These are phyloP conservation scores for Torulaspora maleeae DNA, from an alignment of 805 yeast genomes.

Conservation along the genomic window DNA sequence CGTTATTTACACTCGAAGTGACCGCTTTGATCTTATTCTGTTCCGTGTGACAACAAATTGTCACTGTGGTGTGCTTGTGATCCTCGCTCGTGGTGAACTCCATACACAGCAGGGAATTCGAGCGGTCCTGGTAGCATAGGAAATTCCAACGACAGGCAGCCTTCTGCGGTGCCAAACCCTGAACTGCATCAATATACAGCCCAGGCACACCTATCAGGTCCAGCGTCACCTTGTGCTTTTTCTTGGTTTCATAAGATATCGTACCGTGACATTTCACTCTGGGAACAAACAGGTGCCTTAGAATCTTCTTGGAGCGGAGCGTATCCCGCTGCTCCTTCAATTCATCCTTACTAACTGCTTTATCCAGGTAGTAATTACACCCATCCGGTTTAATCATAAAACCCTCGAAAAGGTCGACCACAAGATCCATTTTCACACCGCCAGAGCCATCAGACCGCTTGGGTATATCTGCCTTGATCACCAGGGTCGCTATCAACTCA, in stretches of 20 bases:
- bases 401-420: slow-evolving; percentile 39
- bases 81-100: slow-evolving; percentile 79
- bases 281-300: slow-evolving; percentile 84
- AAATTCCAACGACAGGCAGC: slow-evolving; percentile 89
- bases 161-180: slow-evolving; percentile 90
- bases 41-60: slow-evolving; percentile 41
- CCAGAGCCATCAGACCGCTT: slow-evolving; percentile 4
- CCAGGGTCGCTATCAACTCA: slow-evolving; percentile 13
- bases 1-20: slow-evolving; percentile 51
- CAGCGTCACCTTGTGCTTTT: slow-evolving; percentile 17
- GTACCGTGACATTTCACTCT: slow-evolving; percentile 60
- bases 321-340: slow-evolving; percentile 37
- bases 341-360: slow-evolving; percentile 31
- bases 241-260: slow-evolving; percentile 32
- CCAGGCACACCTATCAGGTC: slow-evolving; percentile 37
- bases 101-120: slow-evolving; percentile 67
- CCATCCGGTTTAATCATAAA: slow-evolving; percentile 79
- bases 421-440: slow-evolving; percentile 19
- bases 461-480: slow-evolving; percentile 16
- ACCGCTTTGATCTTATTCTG: slow-evolving; percentile 48
- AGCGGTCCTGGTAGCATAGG: slow-evolving; percentile 65
- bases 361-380: slow-evolving; percentile 57
- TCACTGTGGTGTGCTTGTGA: slow-evolving; percentile 45
- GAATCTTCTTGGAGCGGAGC: slow-evolving; percentile 47
- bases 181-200: slow-evolving; percentile 81